Percentiles rank a stretch among this genome's conserved stretches.
phyloP scores from a whole-genome alignment of 1,139 yeast genomes.

The Tardiomyces depauwii region DNA sequence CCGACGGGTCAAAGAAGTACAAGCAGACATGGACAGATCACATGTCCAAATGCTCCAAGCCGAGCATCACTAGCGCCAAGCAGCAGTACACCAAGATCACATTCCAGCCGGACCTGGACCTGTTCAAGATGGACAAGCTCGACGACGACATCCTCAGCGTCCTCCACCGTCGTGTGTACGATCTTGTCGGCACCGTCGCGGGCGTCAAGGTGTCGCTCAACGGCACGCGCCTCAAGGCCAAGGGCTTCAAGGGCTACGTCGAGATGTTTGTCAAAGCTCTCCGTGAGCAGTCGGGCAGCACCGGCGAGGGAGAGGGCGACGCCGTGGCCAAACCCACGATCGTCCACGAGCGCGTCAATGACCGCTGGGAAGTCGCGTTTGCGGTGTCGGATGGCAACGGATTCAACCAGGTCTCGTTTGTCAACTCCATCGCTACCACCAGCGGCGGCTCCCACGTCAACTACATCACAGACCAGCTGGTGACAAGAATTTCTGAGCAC shows the following conservation, averaged over 20 bases:
- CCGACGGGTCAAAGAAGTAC: slow-evolving; percentile 61
- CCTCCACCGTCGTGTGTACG: slow-evolving; percentile 87
- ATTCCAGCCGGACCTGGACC: slow-evolving; percentile 76
- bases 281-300: slow-evolving; percentile 24
- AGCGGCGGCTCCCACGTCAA: slow-evolving; percentile 96
- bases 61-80: slow-evolving; percentile 53
- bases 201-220: slow-evolving; percentile 74
- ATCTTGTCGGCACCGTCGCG: slow-evolving; percentile 88
- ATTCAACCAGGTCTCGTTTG: slow-evolving; percentile 93
- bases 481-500: slow-evolving; percentile 58
- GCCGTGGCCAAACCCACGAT: slow-evolving; percentile 37
- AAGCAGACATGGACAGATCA: slow-evolving; percentile 79
- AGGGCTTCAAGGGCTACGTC: slow-evolving; percentile 75
- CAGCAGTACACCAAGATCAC: slow-evolving; percentile 78
- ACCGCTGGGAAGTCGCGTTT: slow-evolving; percentile 94
- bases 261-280: slow-evolving; percentile 81
- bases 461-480: slow-evolving; percentile 74
- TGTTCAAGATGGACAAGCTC: slow-evolving; percentile 72
- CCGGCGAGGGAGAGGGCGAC: slow-evolving; percentile 24
- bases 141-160: slow-evolving; percentile 81
- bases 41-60: slow-evolving; percentile 70
- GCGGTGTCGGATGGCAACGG: slow-evolving; percentile 75
- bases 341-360: slow-evolving; percentile 65
- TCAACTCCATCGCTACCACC: slow-evolving; percentile 95
- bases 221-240: slow-evolving; percentile 57